Conservation (phyloP, 2,329 filamentous ascomycete genomes). For the Coniochaeta sp. region DNA sequence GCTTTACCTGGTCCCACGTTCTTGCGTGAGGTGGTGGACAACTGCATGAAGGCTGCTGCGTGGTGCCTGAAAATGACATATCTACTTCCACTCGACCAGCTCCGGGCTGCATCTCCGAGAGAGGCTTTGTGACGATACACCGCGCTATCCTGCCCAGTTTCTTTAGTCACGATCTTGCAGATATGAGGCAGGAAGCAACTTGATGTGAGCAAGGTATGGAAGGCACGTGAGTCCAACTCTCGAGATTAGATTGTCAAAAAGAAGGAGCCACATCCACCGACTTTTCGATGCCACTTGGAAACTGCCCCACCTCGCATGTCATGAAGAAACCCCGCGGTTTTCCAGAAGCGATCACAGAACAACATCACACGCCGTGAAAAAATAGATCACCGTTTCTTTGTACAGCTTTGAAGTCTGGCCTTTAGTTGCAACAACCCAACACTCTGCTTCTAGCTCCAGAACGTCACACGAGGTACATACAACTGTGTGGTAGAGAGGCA, state of each 20-base stretch:
- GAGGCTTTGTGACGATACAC: too few species aligned
- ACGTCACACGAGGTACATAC: too few species aligned
- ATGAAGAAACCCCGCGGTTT: constrained; percentile 1
- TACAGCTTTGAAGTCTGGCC: background rate
- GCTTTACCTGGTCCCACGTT: background rate
- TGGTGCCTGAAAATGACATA: background rate
- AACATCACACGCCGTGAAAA: background rate
- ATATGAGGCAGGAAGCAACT: too few species aligned
- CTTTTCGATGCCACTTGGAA: background rate
- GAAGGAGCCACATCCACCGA: background rate
- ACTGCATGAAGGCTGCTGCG: background rate
- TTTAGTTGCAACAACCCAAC: background rate
- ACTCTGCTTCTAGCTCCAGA: background rate
- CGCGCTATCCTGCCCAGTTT: too few species aligned
- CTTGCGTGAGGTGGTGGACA: background rate
- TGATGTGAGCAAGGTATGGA: background rate
- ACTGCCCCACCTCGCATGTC: constrained; percentile 1
- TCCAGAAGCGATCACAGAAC: constrained; percentile 1
- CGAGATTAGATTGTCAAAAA: background rate
- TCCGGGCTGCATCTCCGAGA: too few species aligned
- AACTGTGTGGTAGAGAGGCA: too few species aligned
- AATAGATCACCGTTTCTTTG: background rate
- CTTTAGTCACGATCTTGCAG: too few species aligned
- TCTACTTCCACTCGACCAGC: background rate
- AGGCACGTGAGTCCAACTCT: background rate